Evolutionary conservation across 164 flowering plant species (phyloP).

Genomic region (Nymphaea thermarum): DNA sequence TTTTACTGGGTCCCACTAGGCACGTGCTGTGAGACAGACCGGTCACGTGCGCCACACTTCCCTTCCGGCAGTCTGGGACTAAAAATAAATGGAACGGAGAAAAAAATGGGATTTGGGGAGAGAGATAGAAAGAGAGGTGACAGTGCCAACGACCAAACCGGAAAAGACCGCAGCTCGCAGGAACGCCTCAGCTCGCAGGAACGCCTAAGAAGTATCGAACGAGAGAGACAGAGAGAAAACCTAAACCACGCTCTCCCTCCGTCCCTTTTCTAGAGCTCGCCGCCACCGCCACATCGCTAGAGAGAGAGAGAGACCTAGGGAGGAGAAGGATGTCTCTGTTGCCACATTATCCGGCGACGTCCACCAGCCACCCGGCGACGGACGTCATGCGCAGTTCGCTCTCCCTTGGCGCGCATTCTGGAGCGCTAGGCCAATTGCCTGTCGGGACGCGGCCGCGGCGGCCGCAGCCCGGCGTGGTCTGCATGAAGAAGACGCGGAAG

Average conservation of each 20-base stretch:
- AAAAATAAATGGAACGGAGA: too few relatives aligned
- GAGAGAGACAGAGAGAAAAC: not conserved
- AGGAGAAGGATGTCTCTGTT: slow-evolving; percentile 39
- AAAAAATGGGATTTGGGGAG: too few relatives aligned
- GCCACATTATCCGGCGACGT: slow-evolving; percentile 24
- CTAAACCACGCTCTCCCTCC: not conserved
- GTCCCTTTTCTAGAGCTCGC: not conserved
- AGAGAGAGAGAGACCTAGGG: not conserved
- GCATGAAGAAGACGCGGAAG: slow-evolving; percentile 49
- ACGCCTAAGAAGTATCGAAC: slow-evolving; percentile 3
- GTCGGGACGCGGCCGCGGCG: slow-evolving; percentile 16
- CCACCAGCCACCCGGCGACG: slow-evolving; percentile 38
- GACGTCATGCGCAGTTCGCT: slow-evolving; percentile 57
- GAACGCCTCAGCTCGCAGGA: not conserved
- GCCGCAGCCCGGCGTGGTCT: slow-evolving; percentile 20
- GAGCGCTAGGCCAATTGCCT: slow-evolving; percentile 22
- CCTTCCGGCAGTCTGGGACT: too few relatives aligned
- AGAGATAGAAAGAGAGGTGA: too few relatives aligned
- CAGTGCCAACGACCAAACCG: slow-evolving; percentile 2
- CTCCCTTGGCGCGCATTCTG: slow-evolving; percentile 28
- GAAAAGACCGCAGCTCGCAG: slow-evolving; percentile 1
- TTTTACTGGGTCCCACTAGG: too few relatives aligned
- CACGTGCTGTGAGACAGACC: too few relatives aligned
- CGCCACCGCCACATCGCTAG: not conserved
- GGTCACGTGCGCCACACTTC: too few relatives aligned